Base-by-base conservation (phyloP, 768 basidiomycete species). In the Tylopilus felleus region DNA sequence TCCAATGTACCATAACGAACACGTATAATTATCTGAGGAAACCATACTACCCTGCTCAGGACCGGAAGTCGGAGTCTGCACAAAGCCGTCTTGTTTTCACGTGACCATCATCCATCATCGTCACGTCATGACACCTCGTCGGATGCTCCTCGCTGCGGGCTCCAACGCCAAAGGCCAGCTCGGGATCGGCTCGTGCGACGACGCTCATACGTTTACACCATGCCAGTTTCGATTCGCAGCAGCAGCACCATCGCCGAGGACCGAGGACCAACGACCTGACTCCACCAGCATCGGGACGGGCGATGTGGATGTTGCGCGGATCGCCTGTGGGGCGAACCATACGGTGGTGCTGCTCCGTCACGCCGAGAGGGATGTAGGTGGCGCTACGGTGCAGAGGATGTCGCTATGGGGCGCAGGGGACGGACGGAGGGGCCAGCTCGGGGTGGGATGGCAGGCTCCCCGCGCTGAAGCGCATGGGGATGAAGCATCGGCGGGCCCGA, bases 301-400 rank as follows among this genome's bases (percentile, higher is more conserved):
- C 12, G 29, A 10, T 14, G 16, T 33, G 33, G 14, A 33, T 14
- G 67, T 93, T 22, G 14, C 78, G 8, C 69, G 82, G 21, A 66
- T 96, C 58, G 80, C 80, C 1, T 80, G 79, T 44, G 88, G 93
- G 1, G 86, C 90, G 3, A 92, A 90, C 57, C 93, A 96, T 63
- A 86, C 93, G 0, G 67, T 96, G 0, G 65, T 84, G 8, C 76
- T 96, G 13, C 66, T 90, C 36, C 16, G n/a, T n/a, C n/a, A 14
- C 63, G 8, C 33, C 16, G 17, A 17, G 2, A 17, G 16, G 13
- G 33, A 33, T 33, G 14, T 16, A 17, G 35, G 17, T 14, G 35
- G 35, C 5, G 17, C 2, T 5, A 9, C 36, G n/a, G 9, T 17
- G 35, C 4, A 6, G 36, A 38, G n/a, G 36, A 65, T 57, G 13